Base-by-base conservation (phyloP, 2,329 filamentous ascomycete species). In the Fusarium nodosum region DNA sequence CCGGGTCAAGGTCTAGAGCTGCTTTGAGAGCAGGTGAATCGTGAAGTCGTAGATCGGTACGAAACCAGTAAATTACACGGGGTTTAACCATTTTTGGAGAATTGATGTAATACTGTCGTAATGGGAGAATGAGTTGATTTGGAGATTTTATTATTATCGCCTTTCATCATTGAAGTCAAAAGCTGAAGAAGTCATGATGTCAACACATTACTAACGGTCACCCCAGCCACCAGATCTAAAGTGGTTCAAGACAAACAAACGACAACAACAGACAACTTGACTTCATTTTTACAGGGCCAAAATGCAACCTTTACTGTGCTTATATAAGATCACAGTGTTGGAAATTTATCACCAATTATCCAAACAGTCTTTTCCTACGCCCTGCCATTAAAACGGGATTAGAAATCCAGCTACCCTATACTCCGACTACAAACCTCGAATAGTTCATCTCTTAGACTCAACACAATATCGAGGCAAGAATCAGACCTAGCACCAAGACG, bases 21-120 rank as follows among this genome's bases (percentile, higher is more conserved):
- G 91, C 90, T 76, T 89, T 85, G 28, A 94, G 82, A 2, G 91
- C 91, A 11, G 91, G 91, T 1, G 90, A 93, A 77, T 94, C 92
- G 79, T 94, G 91, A 4, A 94, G 85, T 22, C 92, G 88, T 13
- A 94, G 82, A 76, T 94, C 92, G 8, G 92, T 94, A 56, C 92
- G 87, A 74, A 93, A 93, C 91, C 91, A 93, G 77, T 92, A 93
- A 34, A 93, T 85, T 3, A 93, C 90, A 31, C 79, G 74, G 26
- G 77, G 68, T 31, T 77, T 76, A 10, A 56, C 48, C 79, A 81
- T 81, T 5, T 79, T 12, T n/a, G 13, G 9, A 26, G 12, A 46
- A 10, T 45, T 30, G 31, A 33, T 34, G 31, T 10, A 36, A 46
- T 51, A 16, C 16, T 61, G 31, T 30, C 20, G 34, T 22, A 22